Conservation (phyloP, 176 grass and related monocot genomes). For the Cenchrus fungigraminus region DNA sequence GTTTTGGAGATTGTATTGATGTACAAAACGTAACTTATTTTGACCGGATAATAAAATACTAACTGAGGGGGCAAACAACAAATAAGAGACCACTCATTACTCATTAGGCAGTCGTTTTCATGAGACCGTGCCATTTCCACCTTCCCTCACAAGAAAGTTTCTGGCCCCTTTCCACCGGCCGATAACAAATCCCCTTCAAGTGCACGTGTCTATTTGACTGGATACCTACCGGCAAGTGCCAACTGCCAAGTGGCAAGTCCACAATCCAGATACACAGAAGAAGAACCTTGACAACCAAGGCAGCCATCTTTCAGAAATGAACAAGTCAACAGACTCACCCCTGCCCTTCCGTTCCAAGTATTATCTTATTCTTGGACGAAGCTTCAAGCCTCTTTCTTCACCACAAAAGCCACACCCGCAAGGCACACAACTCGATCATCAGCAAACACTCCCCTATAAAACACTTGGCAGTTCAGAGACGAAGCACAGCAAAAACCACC, state of each 20-base stretch:
- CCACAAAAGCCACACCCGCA: not conserved
- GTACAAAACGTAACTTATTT: too few species aligned
- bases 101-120: not conserved
- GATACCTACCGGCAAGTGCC: not conserved
- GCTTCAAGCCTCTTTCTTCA: slow-evolving; percentile 11
- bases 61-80: too few species aligned
- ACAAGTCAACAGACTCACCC: not conserved
- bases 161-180: not conserved
- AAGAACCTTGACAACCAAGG: slow-evolving; percentile 5
- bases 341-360: not conserved
- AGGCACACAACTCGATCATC: not conserved
- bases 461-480: not conserved
- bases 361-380: not conserved
- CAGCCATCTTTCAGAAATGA: not conserved
- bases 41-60: too few species aligned
- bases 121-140: too few species aligned
- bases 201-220: not conserved
- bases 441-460: not conserved
- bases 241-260: not conserved
- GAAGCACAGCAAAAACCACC: not conserved
- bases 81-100: not conserved
- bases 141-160: not conserved
- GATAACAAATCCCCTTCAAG: not conserved
- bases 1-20: too few species aligned
- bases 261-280: not conserved